Evolutionary conservation across 2,329 filamentous ascomycete species (phyloP).

Genomic region (Fusarium sp.): DNA sequence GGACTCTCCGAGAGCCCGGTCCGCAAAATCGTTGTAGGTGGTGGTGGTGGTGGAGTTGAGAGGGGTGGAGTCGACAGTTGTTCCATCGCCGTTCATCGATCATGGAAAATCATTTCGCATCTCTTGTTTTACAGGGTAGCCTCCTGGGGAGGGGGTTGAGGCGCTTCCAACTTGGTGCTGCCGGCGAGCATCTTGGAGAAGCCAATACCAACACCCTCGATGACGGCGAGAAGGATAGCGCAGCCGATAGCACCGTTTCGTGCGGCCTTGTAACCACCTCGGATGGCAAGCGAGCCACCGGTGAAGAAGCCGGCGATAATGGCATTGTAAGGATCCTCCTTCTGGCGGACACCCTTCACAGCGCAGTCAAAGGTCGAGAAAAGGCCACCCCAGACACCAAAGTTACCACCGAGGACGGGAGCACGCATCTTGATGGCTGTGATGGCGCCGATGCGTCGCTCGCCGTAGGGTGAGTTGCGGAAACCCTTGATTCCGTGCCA

Average conservation of each 20-base stretch:
- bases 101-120: conserved; percentile 23
- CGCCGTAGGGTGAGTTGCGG: conserved; percentile 88
- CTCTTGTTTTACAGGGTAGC: conserved; percentile 39
- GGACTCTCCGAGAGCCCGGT: conserved; percentile 10
- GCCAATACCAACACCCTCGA: conserved; percentile 96
- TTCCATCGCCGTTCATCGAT: conserved; percentile 21
- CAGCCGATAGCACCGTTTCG: conserved; percentile 97
- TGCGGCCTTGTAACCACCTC: conserved; percentile 90
- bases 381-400: conserved; percentile 95
- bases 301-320: conserved; percentile 99
- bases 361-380: conserved; percentile 98
- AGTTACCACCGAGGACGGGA: conserved; percentile 96
- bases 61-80: conserved; percentile 30
- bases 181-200: conserved; percentile 95
- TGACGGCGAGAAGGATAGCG: conserved; percentile 91
- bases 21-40: conserved; percentile 18
- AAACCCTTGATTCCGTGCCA: conserved; percentile 98
- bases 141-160: conserved; percentile 47
- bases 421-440: conserved; percentile 98
- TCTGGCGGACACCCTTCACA: conserved; percentile 91
- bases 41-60: conserved; percentile 41
- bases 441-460: conserved; percentile 93
- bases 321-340: conserved; percentile 98
- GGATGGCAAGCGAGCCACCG: conserved; percentile 87
- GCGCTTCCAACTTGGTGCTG: conserved; percentile 80